phyloP scores from a whole-genome alignment of 1,284 basidiomycete genomes.

The Cystobasidium slooffiae region DNA sequence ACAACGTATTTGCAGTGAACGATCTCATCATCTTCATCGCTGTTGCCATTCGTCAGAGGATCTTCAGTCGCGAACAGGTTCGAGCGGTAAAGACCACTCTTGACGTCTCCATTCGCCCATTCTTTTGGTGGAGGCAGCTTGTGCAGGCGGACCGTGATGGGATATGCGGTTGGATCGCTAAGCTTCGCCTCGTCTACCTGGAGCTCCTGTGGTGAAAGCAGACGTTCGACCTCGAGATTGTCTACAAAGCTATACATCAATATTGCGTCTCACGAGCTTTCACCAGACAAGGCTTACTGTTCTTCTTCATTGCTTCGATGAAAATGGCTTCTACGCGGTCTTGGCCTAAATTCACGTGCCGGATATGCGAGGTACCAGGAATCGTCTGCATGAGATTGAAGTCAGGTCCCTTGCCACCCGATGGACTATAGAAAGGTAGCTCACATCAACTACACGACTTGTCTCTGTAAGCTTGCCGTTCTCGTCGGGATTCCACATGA shows the following conservation, averaged over 20 bases:
- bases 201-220: constrained; percentile 64
- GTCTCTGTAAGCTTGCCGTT: constrained; percentile 60
- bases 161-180: constrained; percentile 61
- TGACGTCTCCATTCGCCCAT: constrained; percentile 36
- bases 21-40: constrained; percentile 45
- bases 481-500: constrained; percentile 69
- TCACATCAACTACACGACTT: constrained; percentile 50
- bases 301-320: constrained; percentile 60
- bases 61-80: constrained; percentile 53
- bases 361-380: constrained; percentile 62
- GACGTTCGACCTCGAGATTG: constrained; percentile 66
- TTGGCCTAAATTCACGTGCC: constrained; percentile 73
- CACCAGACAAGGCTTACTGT: constrained; percentile 46
- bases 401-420: neutral
- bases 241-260: constrained; percentile 61
- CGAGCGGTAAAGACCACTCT: constrained; percentile 52
- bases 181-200: constrained; percentile 56
- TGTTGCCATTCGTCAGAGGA: constrained; percentile 28
- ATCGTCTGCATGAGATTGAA: constrained; percentile 36
- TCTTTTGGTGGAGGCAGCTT: constrained; percentile 44
- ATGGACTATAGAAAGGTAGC: neutral
- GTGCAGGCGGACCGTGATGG: constrained; percentile 63
- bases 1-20: constrained; percentile 57
- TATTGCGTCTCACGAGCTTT: neutral
- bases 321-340: constrained; percentile 73